These are phyloP conservation scores for Boletellus sp. DNA, from an alignment of 1,284 basidiomycete genomes.

Conservation along the genomic window DNA sequence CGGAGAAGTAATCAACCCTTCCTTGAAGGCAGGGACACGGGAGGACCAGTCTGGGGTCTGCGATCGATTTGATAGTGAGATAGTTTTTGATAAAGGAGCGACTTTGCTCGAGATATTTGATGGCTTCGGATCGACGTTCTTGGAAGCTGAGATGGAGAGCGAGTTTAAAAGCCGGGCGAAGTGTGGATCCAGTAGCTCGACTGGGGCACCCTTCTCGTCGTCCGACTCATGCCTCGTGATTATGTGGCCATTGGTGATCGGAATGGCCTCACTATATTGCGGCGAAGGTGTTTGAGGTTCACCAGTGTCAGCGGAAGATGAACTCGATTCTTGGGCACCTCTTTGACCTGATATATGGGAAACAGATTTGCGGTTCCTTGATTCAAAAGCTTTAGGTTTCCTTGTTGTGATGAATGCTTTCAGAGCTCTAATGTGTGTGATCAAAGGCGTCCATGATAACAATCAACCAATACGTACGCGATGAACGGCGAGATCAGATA, in stretches of 20 bases:
- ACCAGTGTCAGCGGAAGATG: slow-evolving; percentile 57
- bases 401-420: slow-evolving; percentile 61
- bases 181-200: slow-evolving; percentile 55
- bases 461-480: slow-evolving; percentile 49
- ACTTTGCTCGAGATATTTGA: background rate
- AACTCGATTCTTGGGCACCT: slow-evolving; percentile 56
- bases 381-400: slow-evolving; percentile 41
- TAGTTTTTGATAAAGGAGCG: slow-evolving; percentile 9
- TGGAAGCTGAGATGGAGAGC: slow-evolving; percentile 58
- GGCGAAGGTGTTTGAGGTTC: slow-evolving; percentile 65
- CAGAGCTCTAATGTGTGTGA: slow-evolving; percentile 45
- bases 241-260: slow-evolving; percentile 17
- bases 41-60: slow-evolving; percentile 34
- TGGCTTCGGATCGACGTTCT: slow-evolving; percentile 17
- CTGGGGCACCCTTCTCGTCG: slow-evolving; percentile 25
- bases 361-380: slow-evolving; percentile 31
- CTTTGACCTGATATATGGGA: slow-evolving; percentile 22
- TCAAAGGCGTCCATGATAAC: slow-evolving; percentile 10
- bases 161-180: slow-evolving; percentile 64
- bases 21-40: slow-evolving; percentile 26
- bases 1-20: slow-evolving; percentile 6
- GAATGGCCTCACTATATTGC: slow-evolving; percentile 42
- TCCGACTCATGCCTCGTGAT: slow-evolving; percentile 20
- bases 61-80: slow-evolving; percentile 12
- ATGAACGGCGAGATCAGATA: slow-evolving; percentile 97